Evolutionary conservation across 768 basidiomycete genomes (phyloP).

Genomic region (Panus rudis): DNA sequence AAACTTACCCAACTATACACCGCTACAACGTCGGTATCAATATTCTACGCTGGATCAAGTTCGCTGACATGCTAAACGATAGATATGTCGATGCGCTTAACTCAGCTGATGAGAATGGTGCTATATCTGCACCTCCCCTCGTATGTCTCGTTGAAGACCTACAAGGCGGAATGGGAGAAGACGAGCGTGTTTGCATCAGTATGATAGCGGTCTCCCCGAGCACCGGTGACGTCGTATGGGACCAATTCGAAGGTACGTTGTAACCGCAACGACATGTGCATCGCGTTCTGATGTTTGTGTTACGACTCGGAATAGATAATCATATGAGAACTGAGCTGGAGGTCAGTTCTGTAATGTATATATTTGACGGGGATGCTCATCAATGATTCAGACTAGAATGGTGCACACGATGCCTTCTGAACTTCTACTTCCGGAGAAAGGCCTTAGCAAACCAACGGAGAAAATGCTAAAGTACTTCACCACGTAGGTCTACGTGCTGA

Average conservation of each 20-base stretch:
- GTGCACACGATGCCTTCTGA: conserved; percentile 82
- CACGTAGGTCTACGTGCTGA: conserved; percentile 34
- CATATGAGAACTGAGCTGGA: conserved; percentile 87
- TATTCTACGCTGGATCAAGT: neutral
- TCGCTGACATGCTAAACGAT: neutral
- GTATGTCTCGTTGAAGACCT: conserved; percentile 64
- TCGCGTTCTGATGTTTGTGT: neutral
- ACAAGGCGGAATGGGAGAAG: conserved; percentile 32
- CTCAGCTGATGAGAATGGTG: conserved; percentile 55
- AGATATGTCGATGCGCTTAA: conserved; percentile 83
- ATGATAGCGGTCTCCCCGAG: conserved; percentile 77
- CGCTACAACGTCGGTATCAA: conserved; percentile 65
- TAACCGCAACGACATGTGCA: neutral
- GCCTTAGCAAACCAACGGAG: conserved; percentile 61
- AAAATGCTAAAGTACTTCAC: conserved; percentile 70
- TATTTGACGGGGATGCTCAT: neutral
- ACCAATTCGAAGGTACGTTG: conserved; percentile 71
- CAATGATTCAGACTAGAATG: conserved; percentile 61
- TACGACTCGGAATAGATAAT: conserved; percentile 43
- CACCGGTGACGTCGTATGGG: conserved; percentile 92
- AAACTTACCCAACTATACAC: conserved; percentile 77
- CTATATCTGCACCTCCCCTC: conserved; percentile 57
- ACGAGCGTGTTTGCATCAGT: conserved; percentile 48
- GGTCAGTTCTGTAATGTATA: conserved; percentile 31
- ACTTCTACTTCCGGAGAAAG: conserved; percentile 54